Conservation (phyloP, 371 early-diverging fungal genomes). For the Mortierella sp. region DNA sequence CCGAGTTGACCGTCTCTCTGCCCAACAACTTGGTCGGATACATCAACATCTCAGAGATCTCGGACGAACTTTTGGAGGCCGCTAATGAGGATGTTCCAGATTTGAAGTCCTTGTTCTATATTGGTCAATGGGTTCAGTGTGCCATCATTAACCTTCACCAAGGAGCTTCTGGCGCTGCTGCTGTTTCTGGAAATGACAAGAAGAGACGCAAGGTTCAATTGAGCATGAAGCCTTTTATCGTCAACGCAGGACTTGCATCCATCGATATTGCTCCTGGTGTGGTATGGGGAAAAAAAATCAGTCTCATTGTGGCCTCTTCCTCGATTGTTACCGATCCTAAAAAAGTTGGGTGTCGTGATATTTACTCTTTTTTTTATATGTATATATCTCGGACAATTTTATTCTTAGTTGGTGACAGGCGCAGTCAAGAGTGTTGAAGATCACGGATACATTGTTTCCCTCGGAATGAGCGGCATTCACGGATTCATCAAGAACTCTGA, state of each 20-base stretch:
- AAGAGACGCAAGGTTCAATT: conserved; percentile 69
- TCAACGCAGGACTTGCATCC: conserved; percentile 66
- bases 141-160: conserved; percentile 60
- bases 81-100: conserved; percentile 70
- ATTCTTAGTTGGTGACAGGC: conserved; percentile 63
- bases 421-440: conserved; percentile 81
- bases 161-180: conserved; percentile 52
- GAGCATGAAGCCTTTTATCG: conserved; percentile 73
- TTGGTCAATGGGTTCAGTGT: conserved; percentile 85
- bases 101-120: conserved; percentile 64
- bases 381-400: too few relatives aligned
- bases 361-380: conserved; percentile 13
- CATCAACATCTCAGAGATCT: conserved; percentile 84
- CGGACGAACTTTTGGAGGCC: conserved; percentile 71
- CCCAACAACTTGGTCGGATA: conserved; percentile 83
- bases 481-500: conserved; percentile 77
- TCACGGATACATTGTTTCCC: conserved; percentile 82
- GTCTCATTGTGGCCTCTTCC: background rate
- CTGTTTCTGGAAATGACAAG: conserved; percentile 50
- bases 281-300: conserved; percentile 52
- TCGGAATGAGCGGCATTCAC: conserved; percentile 72
- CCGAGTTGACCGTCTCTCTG: conserved; percentile 81
- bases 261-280: conserved; percentile 69
- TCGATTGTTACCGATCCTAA: background rate
- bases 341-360: background rate